Conservation (phyloP, 148 eudicot genomes). For the Chenopodium album region DNA sequence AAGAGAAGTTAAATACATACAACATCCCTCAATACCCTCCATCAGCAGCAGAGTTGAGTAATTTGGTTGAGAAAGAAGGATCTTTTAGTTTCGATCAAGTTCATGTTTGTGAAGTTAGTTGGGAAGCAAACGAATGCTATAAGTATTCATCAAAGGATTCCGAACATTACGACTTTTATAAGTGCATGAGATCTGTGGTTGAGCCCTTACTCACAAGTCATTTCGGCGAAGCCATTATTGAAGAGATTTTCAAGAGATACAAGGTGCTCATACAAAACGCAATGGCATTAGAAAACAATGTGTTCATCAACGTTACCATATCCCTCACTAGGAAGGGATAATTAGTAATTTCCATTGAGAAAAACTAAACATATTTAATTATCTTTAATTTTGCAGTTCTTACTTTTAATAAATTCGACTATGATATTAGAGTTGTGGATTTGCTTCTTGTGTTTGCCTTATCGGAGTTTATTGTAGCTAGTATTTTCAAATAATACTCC, state of each 20-base stretch:
- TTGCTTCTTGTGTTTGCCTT: no score
- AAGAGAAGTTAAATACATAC: slow-evolving; percentile 43
- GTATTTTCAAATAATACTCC: no score
- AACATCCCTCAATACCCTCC: slow-evolving; percentile 56
- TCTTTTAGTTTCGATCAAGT: slow-evolving; percentile 38
- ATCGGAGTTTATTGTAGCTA: no score
- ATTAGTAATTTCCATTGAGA: not conserved
- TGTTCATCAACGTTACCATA: slow-evolving; percentile 42
- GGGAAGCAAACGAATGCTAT: slow-evolving; percentile 21
- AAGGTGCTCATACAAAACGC: slow-evolving; percentile 11
- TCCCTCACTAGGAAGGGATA: slow-evolving; percentile 30
- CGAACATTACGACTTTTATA: slow-evolving; percentile 5
- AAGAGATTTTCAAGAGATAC: slow-evolving; percentile 41
- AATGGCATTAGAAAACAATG: slow-evolving; percentile 40
- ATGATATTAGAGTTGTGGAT: no score
- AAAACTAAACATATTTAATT: no score
- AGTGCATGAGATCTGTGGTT: slow-evolving; percentile 48
- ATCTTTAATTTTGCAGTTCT: no score
- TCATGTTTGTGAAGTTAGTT: slow-evolving; percentile 33
- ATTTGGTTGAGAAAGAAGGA: slow-evolving; percentile 39
- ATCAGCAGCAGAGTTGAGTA: slow-evolving; percentile 41
- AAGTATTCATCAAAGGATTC: not conserved
- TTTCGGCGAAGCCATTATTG: slow-evolving; percentile 43
- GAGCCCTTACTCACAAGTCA: slow-evolving; percentile 49
- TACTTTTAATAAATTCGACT: no score